These are phyloP conservation scores for Garcia nutans DNA, from an alignment of 345 rosid genomes.

Conservation along the genomic window DNA sequence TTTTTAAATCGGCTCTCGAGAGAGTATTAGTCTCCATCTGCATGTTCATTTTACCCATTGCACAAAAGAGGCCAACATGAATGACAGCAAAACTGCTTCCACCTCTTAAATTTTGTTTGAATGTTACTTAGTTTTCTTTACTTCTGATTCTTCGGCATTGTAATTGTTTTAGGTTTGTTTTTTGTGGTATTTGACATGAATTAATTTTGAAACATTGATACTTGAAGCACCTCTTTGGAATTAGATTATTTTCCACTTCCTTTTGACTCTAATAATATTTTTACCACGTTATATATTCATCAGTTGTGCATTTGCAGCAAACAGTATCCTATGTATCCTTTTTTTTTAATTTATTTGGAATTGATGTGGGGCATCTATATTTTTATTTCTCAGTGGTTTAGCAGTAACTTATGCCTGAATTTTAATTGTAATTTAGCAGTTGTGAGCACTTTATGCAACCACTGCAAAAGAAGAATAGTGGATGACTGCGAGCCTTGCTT, in stretches of 20 bases:
- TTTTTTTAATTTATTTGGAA: not conserved
- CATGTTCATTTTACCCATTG: not conserved
- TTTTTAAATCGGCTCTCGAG: not conserved
- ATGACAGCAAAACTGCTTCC: not conserved
- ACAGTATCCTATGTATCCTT: not conserved
- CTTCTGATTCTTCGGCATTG: not conserved
- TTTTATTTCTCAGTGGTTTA: not conserved
- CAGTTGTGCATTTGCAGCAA: too few relatives aligned
- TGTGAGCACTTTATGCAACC: not conserved
- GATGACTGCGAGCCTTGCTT: constrained; percentile 11
- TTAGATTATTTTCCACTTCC: not conserved
- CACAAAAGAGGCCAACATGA: not conserved
- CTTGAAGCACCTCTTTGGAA: not conserved
- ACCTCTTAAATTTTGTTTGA: not conserved
- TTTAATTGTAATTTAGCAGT: not conserved
- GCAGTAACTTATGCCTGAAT: not conserved
- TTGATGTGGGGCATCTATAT: not conserved
- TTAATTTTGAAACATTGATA: not conserved
- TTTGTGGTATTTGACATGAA: not conserved
- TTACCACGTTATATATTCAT: not conserved
- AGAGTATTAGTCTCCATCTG: not conserved
- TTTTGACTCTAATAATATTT: not conserved
- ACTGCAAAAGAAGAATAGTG: constrained; percentile 8
- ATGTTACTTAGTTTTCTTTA: not conserved
- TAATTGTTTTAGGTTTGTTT: not conserved